These are phyloP conservation scores for Mycena vulgaris DNA, from an alignment of 768 basidiomycete genomes.

Conservation along the genomic window DNA sequence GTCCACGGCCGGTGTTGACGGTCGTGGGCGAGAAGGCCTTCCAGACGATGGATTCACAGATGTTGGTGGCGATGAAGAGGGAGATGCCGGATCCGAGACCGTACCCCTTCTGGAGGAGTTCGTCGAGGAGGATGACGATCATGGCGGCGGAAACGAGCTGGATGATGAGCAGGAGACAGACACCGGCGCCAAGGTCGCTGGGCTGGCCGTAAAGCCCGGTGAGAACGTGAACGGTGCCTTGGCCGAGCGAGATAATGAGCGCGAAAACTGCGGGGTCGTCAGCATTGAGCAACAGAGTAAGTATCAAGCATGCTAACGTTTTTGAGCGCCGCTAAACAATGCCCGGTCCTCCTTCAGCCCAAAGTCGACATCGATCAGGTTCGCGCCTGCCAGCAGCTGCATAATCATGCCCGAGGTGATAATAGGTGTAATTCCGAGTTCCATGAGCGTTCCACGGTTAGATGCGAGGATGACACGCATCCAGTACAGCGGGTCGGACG, in stretches of 20 bases:
- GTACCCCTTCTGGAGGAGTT: conserved; percentile 99
- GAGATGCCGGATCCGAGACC: conserved; percentile 99
- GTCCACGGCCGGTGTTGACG: conserved; percentile 97
- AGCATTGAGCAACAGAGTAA: neutral
- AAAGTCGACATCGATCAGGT: conserved; percentile 98
- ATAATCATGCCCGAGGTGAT: conserved; percentile 99
- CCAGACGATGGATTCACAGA: conserved; percentile 99
- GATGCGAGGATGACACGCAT: conserved; percentile 99
- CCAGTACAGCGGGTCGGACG: conserved; percentile 99
- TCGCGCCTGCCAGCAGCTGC: conserved; percentile 98
- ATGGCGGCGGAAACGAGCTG: conserved; percentile 95
- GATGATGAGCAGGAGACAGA: conserved; percentile 96
- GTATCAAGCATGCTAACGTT: conserved; percentile 70
- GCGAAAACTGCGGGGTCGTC: conserved; percentile 84
- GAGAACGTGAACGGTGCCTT: conserved; percentile 96
- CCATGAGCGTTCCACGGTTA: conserved; percentile 99
- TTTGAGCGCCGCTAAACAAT: conserved; percentile 96
- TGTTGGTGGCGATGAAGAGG: conserved; percentile 99
- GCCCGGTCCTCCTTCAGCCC: conserved; percentile 97
- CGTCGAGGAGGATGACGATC: conserved; percentile 98
- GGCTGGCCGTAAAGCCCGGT: conserved; percentile 98
- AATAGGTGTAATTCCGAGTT: conserved; percentile 98
- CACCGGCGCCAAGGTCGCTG: conserved; percentile 93
- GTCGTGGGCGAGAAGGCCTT: conserved; percentile 99
- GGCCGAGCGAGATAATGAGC: conserved; percentile 95